phyloP scores from a whole-genome alignment of 2,329 filamentous ascomycete genomes.

The Davidsoniella eucalypti region DNA sequence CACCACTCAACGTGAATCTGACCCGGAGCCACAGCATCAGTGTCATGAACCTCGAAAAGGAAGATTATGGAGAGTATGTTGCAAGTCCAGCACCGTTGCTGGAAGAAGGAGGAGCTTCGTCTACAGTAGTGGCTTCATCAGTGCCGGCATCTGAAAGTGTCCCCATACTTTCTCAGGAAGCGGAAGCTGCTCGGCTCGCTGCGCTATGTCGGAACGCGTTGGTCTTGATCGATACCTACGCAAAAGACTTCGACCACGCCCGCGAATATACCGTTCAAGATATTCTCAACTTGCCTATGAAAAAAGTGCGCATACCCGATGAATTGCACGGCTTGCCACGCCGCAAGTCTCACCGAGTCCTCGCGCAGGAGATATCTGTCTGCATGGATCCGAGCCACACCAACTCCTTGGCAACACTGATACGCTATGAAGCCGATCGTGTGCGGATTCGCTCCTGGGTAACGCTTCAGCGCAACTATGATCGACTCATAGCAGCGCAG shows the following conservation, averaged over 20 bases:
- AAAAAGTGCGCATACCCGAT: constrained; percentile 19
- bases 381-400: constrained; percentile 22
- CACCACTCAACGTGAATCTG: not conserved
- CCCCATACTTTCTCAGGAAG: too few relatives aligned
- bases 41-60: not conserved
- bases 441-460: constrained; percentile 23
- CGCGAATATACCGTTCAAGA: constrained; percentile 21
- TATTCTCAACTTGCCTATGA: constrained; percentile 21
- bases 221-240: constrained; percentile 16
- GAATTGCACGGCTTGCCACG: constrained; percentile 21
- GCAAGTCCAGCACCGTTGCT: too few relatives aligned
- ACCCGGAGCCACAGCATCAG: not conserved
- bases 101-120: too few relatives aligned
- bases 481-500: constrained; percentile 18
- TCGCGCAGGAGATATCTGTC: constrained; percentile 20
- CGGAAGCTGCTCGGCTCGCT: not conserved
- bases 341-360: constrained; percentile 20
- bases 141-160: not conserved
- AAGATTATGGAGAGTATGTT: too few relatives aligned
- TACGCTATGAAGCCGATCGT: constrained; percentile 23
- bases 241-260: constrained; percentile 18
- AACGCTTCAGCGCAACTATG: constrained; percentile 22
- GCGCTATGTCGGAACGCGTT: constrained; percentile 15
- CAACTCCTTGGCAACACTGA: constrained; percentile 22
- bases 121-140: too few relatives aligned